Evolutionary conservation across 345 rosid species (phyloP).

Genomic region (Trapa bicornis): DNA sequence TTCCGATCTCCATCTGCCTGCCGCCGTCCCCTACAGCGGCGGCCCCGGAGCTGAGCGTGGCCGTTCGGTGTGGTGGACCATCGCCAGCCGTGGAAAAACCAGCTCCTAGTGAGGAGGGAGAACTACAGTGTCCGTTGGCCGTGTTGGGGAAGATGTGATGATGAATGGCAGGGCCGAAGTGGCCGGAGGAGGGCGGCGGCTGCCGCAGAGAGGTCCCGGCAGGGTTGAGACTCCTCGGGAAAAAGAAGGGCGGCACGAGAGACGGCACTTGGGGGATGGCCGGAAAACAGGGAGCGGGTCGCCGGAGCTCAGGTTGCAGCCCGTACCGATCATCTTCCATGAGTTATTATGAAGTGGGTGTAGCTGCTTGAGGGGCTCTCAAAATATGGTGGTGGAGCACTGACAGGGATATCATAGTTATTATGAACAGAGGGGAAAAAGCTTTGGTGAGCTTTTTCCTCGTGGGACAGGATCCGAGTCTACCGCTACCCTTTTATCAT

Average conservation of each 20-base stretch:
- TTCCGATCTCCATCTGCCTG: constrained; percentile 15
- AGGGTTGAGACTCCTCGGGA: not conserved
- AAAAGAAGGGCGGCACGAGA: not conserved
- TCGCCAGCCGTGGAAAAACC: not conserved
- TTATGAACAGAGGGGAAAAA: not conserved
- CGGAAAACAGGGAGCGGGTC: constrained; percentile 22
- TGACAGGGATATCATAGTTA: not conserved
- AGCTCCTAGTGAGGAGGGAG: not conserved
- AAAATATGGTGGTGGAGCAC: not conserved
- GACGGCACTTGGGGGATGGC: constrained; percentile 10
- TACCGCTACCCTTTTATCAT: constrained; percentile 34
- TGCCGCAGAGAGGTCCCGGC: not conserved
- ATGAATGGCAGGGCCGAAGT: not conserved
- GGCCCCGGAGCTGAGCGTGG: not conserved
- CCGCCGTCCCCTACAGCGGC: not conserved
- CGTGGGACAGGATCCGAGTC: constrained; percentile 55
- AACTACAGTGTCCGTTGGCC: not conserved
- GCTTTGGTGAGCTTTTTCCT: constrained; percentile 8
- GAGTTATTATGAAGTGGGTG: not conserved
- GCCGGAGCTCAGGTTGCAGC: constrained; percentile 33
- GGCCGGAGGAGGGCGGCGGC: not conserved
- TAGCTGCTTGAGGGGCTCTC: constrained; percentile 2
- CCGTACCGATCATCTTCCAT: constrained; percentile 30
- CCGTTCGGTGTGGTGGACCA: not conserved
- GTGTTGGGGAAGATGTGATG: not conserved